These are phyloP conservation scores for Cladosporium sp. DNA, from an alignment of 2,329 filamentous ascomycete species.

Conservation along the genomic window DNA sequence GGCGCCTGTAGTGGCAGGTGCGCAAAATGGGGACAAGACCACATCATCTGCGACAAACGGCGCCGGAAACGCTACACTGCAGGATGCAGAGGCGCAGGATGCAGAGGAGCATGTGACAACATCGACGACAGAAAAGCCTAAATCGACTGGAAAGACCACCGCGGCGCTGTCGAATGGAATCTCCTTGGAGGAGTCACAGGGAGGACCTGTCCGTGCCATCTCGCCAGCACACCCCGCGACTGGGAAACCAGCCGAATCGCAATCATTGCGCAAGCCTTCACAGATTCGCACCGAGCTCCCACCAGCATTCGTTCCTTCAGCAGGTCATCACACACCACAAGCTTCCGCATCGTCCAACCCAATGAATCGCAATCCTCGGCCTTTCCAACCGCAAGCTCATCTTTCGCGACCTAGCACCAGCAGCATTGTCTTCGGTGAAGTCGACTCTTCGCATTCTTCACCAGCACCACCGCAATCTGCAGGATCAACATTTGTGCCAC, in stretches of 20 bases:
- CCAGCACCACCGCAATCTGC: constrained; percentile 29
- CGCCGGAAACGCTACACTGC: too few species aligned
- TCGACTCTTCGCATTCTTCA: constrained; percentile 34
- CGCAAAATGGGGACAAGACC: not conserved
- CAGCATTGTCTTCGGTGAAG: constrained; percentile 36
- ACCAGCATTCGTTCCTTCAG: constrained; percentile 28
- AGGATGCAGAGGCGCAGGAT: not conserved
- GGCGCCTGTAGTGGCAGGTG: too few species aligned
- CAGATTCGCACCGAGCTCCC: constrained; percentile 28
- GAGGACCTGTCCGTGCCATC: not conserved
- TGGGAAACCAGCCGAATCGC: not conserved
- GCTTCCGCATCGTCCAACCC: constrained; percentile 19
- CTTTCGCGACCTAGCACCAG: constrained; percentile 23
- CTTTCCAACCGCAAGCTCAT: constrained; percentile 17
- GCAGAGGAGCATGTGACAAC: not conserved
- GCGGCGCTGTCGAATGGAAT: not conserved
- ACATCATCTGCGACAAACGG: not conserved
- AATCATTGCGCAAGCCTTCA: constrained; percentile 17
- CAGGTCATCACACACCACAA: constrained; percentile 22
- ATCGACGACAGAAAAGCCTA: not conserved
- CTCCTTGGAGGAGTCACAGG: not conserved
- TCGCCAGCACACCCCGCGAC: not conserved
- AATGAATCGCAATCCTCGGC: constrained; percentile 7
- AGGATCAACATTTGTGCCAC: constrained; percentile 15
- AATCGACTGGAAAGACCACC: not conserved